phyloP scores from a whole-genome alignment of 2,329 filamentous ascomycete species.

The Fusarium sp. region DNA sequence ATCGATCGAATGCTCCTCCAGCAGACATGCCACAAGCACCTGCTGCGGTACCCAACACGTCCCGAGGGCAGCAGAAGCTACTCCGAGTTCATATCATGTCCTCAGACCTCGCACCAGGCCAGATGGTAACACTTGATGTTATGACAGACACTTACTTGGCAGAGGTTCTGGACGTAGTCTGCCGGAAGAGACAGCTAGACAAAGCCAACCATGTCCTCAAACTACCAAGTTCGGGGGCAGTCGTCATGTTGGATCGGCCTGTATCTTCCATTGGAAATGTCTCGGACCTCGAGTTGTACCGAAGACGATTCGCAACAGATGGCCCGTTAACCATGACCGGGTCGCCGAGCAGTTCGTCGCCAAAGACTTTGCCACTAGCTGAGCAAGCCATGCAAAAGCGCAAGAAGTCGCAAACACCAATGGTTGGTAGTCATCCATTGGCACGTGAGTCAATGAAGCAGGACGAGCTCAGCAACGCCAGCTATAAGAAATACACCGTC shows the following conservation, averaged over 20 bases:
- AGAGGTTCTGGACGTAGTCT: conserved; percentile 82
- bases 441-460: conserved; percentile 71
- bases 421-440: conserved; percentile 72
- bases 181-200: conserved; percentile 80
- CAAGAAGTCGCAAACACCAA: conserved; percentile 61
- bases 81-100: conserved; percentile 78
- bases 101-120: conserved; percentile 76
- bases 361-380: conserved; percentile 69
- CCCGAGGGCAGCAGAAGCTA: conserved; percentile 74
- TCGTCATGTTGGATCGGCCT: conserved; percentile 80
- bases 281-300: conserved; percentile 78
- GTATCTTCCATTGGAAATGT: conserved; percentile 82
- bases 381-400: conserved; percentile 60
- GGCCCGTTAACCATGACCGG: conserved; percentile 75
- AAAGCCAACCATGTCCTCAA: conserved; percentile 84
- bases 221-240: conserved; percentile 77
- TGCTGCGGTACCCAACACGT: conserved; percentile 55
- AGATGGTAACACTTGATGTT: conserved; percentile 78
- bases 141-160: conserved; percentile 86
- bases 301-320: conserved; percentile 80
- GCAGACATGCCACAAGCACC: conserved; percentile 67
- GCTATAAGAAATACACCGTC: conserved; percentile 81
- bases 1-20: conserved; percentile 63
- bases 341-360: conserved; percentile 76
- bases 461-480: conserved; percentile 67